Evolutionary conservation across 2,329 filamentous ascomycete species (phyloP).

Genomic region (Myriosclerotinia curreyana): DNA sequence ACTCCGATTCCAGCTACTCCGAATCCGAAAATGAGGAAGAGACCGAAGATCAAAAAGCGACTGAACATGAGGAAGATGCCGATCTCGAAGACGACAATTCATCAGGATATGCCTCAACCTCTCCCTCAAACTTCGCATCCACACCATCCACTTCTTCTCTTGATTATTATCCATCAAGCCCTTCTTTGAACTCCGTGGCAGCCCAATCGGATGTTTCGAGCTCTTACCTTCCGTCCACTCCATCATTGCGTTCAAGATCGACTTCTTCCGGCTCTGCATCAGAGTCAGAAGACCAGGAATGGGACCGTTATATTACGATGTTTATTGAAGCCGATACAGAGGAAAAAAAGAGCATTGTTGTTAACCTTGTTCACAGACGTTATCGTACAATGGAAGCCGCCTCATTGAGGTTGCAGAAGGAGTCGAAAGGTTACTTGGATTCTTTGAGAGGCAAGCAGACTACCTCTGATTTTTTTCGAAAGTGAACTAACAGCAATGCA

Average conservation of each 20-base stretch:
- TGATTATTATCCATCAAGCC: not conserved
- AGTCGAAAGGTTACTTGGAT: slow-evolving; percentile 97
- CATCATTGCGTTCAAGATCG: not conserved
- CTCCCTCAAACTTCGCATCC: not conserved
- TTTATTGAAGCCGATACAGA: not conserved
- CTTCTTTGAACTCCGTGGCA: not conserved
- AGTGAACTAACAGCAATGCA: slow-evolving; percentile 40
- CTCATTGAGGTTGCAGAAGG: slow-evolving; percentile 87
- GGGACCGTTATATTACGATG: not conserved
- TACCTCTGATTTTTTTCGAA: not conserved
- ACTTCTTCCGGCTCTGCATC: not conserved
- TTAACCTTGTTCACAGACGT: slow-evolving; percentile 54
- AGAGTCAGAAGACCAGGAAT: not conserved
- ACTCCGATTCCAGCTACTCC: not conserved
- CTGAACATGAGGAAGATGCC: not conserved
- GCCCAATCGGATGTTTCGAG: not conserved
- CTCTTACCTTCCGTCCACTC: slow-evolving; percentile 12
- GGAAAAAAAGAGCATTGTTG: not conserved
- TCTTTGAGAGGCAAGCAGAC: slow-evolving; percentile 71
- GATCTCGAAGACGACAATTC: not conserved
- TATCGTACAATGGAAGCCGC: slow-evolving; percentile 98
- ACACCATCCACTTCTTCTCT: not conserved
- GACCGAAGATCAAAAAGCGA: not conserved
- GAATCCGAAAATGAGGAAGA: slow-evolving; percentile 1
- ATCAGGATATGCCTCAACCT: not conserved